A percentile compares a stretch with the other conserved stretches of the same genome.
phyloP scores from a whole-genome alignment of 140 eudicot species.

The Oenanthe javanica region DNA sequence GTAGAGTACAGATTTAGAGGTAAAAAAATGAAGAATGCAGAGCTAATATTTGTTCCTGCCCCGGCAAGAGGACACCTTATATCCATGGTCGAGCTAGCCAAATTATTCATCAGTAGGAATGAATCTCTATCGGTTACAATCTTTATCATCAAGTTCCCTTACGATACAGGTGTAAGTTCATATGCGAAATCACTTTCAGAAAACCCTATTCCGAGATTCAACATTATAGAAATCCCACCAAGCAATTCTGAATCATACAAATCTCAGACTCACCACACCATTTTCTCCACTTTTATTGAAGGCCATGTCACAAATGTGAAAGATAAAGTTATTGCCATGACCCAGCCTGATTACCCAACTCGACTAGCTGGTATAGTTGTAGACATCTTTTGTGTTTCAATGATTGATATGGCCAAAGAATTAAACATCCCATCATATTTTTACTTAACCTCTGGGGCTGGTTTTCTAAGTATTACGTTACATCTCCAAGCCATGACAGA shows the following conservation, averaged over 20 bases:
- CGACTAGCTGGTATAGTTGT: neutral
- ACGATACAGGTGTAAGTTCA: neutral
- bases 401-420: slow-evolving; percentile 1
- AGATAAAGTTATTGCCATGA: neutral
- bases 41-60: neutral
- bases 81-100: neutral
- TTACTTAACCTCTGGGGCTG: neutral
- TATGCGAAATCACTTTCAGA: neutral
- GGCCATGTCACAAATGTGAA: slow-evolving; percentile 1
- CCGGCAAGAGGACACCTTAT: neutral
- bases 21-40: neutral
- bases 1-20: neutral
- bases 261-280: neutral
- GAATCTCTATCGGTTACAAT: neutral
- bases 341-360: neutral
- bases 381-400: neutral
- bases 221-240: neutral
- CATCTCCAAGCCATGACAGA: neutral
- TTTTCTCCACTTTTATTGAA: neutral
- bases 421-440: neutral
- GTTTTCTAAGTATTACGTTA: neutral
- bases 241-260: neutral
- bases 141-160: neutral
- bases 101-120: neutral
- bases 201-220: neutral